phyloP scores from a whole-genome alignment of 2,329 filamentous ascomycete genomes.

The Cytospora leucostoma region DNA sequence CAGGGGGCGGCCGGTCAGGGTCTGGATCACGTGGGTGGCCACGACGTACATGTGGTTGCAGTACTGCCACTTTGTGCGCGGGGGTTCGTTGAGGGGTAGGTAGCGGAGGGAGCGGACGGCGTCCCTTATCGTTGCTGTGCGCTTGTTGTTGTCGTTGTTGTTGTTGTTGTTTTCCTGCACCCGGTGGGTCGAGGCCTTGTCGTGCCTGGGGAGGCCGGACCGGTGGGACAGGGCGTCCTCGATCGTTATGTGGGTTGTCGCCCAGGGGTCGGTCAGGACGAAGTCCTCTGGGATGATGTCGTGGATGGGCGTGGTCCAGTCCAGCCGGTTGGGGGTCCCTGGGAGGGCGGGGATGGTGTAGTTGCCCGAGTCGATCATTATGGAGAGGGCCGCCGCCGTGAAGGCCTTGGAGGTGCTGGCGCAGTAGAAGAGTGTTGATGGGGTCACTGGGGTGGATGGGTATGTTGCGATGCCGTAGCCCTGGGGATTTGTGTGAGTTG shows the following conservation, averaged over 20 bases:
- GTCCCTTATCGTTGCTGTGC: constrained; percentile 39
- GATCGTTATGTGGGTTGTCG: constrained; percentile 50
- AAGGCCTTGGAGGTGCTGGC: constrained; percentile 59
- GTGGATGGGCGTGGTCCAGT: constrained; percentile 50
- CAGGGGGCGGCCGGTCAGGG: constrained; percentile 42
- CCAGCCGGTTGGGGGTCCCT: constrained; percentile 38
- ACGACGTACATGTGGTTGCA: constrained; percentile 55
- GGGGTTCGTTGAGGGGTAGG: constrained; percentile 42
- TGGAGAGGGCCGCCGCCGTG: constrained; percentile 50
- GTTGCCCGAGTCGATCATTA: constrained; percentile 49
- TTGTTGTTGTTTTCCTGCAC: constrained; percentile 38
- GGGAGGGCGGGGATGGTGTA: constrained; percentile 29
- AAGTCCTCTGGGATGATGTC: constrained; percentile 53
- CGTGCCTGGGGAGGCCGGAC: constrained; percentile 50
- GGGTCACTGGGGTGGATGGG: constrained; percentile 43
- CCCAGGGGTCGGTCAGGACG: constrained; percentile 40
- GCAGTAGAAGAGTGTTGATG: constrained; percentile 53
- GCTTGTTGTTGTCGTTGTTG: constrained; percentile 33
- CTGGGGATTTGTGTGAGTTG: constrained; percentile 31
- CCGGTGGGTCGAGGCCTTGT: constrained; percentile 36
- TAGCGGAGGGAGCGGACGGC: constrained; percentile 45
- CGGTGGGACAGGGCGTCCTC: constrained; percentile 56
- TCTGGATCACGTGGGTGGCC: constrained; percentile 48
- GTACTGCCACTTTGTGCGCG: constrained; percentile 50
- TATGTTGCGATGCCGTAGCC: constrained; percentile 46